phyloP scores from a whole-genome alignment of 768 basidiomycete genomes.

The Atractiella rhizophila region DNA sequence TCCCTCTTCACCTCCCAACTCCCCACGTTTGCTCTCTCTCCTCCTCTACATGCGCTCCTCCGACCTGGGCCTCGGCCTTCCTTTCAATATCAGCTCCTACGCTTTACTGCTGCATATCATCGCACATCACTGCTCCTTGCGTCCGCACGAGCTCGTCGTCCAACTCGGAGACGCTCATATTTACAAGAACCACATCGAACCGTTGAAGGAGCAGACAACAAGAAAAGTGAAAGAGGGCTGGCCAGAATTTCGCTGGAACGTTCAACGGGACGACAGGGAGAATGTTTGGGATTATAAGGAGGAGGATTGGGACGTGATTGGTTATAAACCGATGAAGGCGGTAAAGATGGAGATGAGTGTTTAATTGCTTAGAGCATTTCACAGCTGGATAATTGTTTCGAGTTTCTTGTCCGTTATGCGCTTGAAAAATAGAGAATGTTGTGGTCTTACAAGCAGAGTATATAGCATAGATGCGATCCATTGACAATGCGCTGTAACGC shows the following conservation, averaged over 20 bases:
- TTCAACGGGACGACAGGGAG: conserved; percentile 3
- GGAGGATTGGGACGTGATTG: conserved; percentile 62
- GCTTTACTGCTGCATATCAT: conserved; percentile 93
- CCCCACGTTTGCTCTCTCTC: conserved; percentile 55
- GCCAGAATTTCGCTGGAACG: conserved; percentile 22
- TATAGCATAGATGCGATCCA: too few relatives aligned
- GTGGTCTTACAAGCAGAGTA: too few relatives aligned
- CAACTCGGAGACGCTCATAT: conserved; percentile 97
- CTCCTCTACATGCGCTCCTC: conserved; percentile 96
- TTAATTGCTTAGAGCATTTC: too few relatives aligned
- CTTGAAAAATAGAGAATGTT: too few relatives aligned
- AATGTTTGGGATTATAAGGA: conserved; percentile 57
- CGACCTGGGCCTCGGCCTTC: conserved; percentile 86
- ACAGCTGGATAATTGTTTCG: too few relatives aligned
- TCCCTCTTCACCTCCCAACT: conserved; percentile 24
- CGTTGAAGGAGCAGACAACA: conserved; percentile 55
- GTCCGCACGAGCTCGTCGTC: conserved; percentile 68
- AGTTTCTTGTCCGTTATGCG: too few relatives aligned
- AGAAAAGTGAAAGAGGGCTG: conserved; percentile 44
- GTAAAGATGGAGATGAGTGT: conserved; percentile 96
- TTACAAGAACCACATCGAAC: conserved; percentile 69
- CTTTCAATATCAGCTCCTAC: conserved; percentile 98
- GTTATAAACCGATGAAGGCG: conserved; percentile 55
- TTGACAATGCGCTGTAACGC: too few relatives aligned
- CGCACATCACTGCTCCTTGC: conserved; percentile 65